Base-by-base conservation (phyloP, 2,329 filamentous ascomycete genomes). In the Hypoxylon sp. region DNA sequence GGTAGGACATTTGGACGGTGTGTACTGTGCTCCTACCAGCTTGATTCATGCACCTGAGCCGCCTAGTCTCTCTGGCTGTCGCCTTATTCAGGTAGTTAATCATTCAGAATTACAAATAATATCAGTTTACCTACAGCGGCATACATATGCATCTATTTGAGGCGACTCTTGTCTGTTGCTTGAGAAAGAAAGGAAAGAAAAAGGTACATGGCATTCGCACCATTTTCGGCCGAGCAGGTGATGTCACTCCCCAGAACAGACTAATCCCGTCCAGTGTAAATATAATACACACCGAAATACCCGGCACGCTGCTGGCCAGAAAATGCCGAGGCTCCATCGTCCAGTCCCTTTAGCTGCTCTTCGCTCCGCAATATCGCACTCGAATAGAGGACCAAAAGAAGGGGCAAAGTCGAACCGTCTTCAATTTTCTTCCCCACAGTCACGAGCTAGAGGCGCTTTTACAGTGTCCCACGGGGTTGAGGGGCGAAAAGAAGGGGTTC, bases 351-450 rank as follows among this genome's bases (percentile, higher is more conserved):
- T 23, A 11, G 31, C 13, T 24, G 21, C 33, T n/a, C 20, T 21
- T 42, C 35, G 26, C 41, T 58, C 55, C 54, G 21, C 58, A 57
- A n/a, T n/a, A n/a, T n/a, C n/a, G n/a, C n/a, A n/a, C n/a, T 52
- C 38, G n/a, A 23, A 55, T 20, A 20, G 42, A 37, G 46, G 17
- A 58, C 35, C 23, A 27, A 17, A 18, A 38, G 26, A 17, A 45
- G 60, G 48, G 60, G 58, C 53, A 62, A 65, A 58, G 47, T 58
- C 57, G 42, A n/a, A 57, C 62, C 60, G 57, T 20, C 33, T 46
- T 53, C 43, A 61, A 63, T 49, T 24, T 48, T 61, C 56, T 62
- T 64, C 63, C 61, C 62, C 63, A 66, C 58, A 63, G 51, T 58
- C 58, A 64, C 58, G 55, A 62, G 61, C 55, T 56, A 58, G 45